Base-by-base conservation (phyloP, 31 red algal genomes). In the Odonthalia washingtoniensis region DNA sequence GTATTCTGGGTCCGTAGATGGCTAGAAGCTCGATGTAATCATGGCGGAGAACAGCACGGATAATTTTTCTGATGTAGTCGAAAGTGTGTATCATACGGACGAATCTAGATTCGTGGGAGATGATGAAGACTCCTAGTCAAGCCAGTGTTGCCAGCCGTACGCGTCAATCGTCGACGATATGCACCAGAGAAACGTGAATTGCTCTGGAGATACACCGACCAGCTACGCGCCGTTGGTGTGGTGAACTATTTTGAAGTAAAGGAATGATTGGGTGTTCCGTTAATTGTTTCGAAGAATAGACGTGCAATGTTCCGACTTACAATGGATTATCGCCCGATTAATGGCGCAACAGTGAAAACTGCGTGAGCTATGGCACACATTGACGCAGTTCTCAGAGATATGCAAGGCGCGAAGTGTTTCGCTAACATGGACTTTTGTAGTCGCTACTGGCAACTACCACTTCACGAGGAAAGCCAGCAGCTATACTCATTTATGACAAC, bases 311-410 rank as follows among this genome's bases (percentile, higher is more conserved):
- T 27, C 28, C 66, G 9, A 34, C 28, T 70, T 6, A 70, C n/a
- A 12, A 32, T 70, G 6, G 66, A 27, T 37, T 70, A 34, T 28
- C 6, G 66, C 16, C 66, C 66, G 9, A 70, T 27, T 12, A 84
- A 84, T 37, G 65, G 21, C 14, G 40, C 65, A 21, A 72, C 65
- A 6, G 65, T 84, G 45, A 84, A 84, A 45, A 36, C 70, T 43
- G 33, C 35, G 12, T 87, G 72, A 70, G 70, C 69, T 57, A 87
- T 77, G 83, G 70, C 83, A 6, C 69, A 87, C 36, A 28, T 77
- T 24, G 72, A 75, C 18, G 36, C 83, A 34, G 83, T 74, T 52
- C 3, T 62, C 36, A 14, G 41, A 41, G 70, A 87, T 28, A 46
- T 87, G 16, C 28, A 21, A 24, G 70, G 83, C 31, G 72, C 17